Base-by-base conservation (phyloP, 305 asterid genomes). In the Solanum hybrid region DNA sequence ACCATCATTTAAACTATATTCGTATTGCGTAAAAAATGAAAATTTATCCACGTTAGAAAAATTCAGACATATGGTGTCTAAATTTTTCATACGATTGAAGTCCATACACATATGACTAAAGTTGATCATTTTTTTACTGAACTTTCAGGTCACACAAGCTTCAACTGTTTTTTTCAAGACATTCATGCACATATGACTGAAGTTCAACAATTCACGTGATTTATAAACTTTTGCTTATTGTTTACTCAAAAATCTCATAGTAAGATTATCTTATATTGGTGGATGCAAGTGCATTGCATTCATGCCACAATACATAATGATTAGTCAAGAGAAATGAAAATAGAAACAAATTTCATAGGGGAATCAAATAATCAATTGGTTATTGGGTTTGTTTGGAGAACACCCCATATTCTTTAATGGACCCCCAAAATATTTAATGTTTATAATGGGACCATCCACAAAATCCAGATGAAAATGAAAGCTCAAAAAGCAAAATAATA, bases 391-490 rank as follows among this genome's bases (percentile, higher is more conserved):
- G 42, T 34, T 57, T 85, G 78, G 81, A 87, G 40, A 88, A 85
- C 37, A 36, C 31, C 36, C 87, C 81, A 86, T 91, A 91, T 91
- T 91, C 91, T 90, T 89, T 87, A n/a, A 83, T 75, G 87, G 93
- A 89, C 69, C 88, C 94, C 92, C 12, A 71, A 31, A 24, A 40
- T 71, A 42, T 82, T 42, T 28, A 81, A 42, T 82, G 71, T 46
- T 29, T 28, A 46, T 28, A 83, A 9, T 83, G 87, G 69, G 74
- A 46, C 87, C 87, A 81, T 26, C 20, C 20, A 18, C 87, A 42
- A 83, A 89, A 91, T 91, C 92, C 91, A 88, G 75, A 89, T 69
- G 91, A 91, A 89, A 93, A 89, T 71, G 92, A 91, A 74, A 89
- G 86, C 8, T 64, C 13, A 13, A 46, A 28, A 87, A 22, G 51